Evolutionary conservation across 495 filamentous ascomycete genomes (phyloP), one percentile per base, ranked within the genome.

Genomic region (Cercophora scortea): DNA sequence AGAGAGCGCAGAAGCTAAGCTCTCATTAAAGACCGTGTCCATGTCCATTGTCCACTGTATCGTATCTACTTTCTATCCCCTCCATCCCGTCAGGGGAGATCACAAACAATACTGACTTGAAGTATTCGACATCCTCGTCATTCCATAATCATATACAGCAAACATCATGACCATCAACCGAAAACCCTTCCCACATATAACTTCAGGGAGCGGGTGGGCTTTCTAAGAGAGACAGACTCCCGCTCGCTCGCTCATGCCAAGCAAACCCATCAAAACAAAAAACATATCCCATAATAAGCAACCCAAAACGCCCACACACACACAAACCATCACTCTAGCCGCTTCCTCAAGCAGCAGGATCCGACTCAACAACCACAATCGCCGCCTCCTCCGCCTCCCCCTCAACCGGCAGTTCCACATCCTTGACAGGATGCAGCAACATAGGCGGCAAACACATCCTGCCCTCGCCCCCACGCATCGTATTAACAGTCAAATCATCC

Each of bases 371-470:
- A 32, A 61, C 53, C 45, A 55, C 49, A 8, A n/a, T 12, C 10
- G 45, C 54, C 10, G 53, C 64, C 44, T 72, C 65, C 46, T 67
- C 67, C 18, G 52, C 54, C 16, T 51, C 67, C 61, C 90, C 84
- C 59, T 90, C 88, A 40, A 88, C 82, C 6, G 90, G 80, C 67
- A 96, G 67, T 47, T 87, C 82, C 10, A 94, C 82, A 45, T 82
- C 81, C 76, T 97, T 98, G 41, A 97, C 81, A 0, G 93, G 93
- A 79, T 98, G 93, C 61, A 97, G 65, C 48, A 98, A 74, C 87
- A 95, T 88, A 12, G 86, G 86, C 32, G 89, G 90, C 36, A 96
- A 70, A 76, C 93, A 98, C 90, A 98, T 94, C 53, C 92, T 79
- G 17, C 88, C 89, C 67, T 89, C 85, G 34, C 73, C 77, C 16